Evolutionary conservation across 805 yeast genomes (phyloP).

Genomic region (Yarrowia osloensis): DNA sequence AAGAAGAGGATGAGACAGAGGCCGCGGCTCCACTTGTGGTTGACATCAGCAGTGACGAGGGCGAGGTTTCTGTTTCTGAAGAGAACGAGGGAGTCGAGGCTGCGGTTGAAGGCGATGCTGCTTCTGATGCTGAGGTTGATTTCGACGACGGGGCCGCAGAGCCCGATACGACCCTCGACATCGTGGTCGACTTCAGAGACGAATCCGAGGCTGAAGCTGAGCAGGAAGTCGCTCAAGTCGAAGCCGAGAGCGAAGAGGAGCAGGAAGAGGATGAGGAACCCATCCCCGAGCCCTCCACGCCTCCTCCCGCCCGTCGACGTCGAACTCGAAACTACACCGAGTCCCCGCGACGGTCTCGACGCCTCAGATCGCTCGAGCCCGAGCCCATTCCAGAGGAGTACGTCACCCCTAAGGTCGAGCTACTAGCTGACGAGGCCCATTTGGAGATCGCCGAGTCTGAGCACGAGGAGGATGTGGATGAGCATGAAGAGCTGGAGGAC

Average conservation of each 20-base stretch:
- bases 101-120: not conserved
- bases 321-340: slow-evolving; percentile 8
- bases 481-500: not conserved
- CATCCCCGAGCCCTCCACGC: not conserved
- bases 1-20: not conserved
- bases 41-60: not conserved
- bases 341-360: slow-evolving; percentile 16
- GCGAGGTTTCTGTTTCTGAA: not conserved
- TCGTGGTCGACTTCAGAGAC: not conserved
- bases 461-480: not conserved
- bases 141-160: not conserved
- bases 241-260: not conserved
- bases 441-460: slow-evolving; percentile 5
- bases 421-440: slow-evolving; percentile 13
- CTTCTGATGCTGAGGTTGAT: not conserved
- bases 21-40: not conserved
- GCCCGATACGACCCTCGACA: too few relatives aligned
- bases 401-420: slow-evolving; percentile 13
- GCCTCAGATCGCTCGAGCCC: slow-evolving; percentile 19
- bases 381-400: slow-evolving; percentile 24
- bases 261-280: not conserved
- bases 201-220: not conserved
- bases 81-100: not conserved
- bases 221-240: not conserved
- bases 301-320: not conserved